Base-by-base conservation (phyloP, 2,329 filamentous ascomycete species). In the Coleophoma eucalyptorum region DNA sequence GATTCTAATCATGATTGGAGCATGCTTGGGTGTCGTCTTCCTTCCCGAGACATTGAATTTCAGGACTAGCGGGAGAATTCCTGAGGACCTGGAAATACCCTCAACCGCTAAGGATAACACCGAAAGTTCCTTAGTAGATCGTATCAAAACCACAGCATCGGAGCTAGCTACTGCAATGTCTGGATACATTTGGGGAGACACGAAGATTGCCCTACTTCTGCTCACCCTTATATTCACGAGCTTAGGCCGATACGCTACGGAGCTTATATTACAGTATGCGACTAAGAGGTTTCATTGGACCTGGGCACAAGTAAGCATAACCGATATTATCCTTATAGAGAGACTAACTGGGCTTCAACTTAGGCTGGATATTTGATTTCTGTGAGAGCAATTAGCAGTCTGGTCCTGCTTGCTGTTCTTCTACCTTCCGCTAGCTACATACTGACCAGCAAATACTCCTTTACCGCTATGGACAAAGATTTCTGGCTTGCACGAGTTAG, bases 191-290 rank as follows among this genome's bases (percentile, higher is more conserved):
- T 31, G 20, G 12, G 35, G 19, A 10, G 18, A 48, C 10, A 26
- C 13, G 5, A 20, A 7, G 19, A 12, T 52, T 33, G 26, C 34
- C 20, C n/a, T 41, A 8, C 41, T 34, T 2, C n/a, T 58, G 5
- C 40, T 40, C 15, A 49, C 51, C 2, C 26, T 50, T 12, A 13
- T 50, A 8, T 44, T 51, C 15, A 57, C 56, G 4, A 42, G 52
- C 35, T 33, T 46, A 10, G 46, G 59, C 7, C 35, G 59, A 38
- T 51, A 56, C 32, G 52, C 46, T 8, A 62, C 66, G 45, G 67
- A 69, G 4, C 52, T 77, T 19, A 52, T 79, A 5, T 57, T 81
- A 2, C 80, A 83, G 58, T 81, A 81, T 57, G 69, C 76, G 49
- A 75, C 73, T 1, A 75, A 73, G 44, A 70, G 77, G 5, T 82